A percentile compares a stretch with the other conserved stretches of the same genome.
Conservation (phyloP, 2,329 filamentous ascomycete species). For the Rasamsonia emersonii region DNA sequence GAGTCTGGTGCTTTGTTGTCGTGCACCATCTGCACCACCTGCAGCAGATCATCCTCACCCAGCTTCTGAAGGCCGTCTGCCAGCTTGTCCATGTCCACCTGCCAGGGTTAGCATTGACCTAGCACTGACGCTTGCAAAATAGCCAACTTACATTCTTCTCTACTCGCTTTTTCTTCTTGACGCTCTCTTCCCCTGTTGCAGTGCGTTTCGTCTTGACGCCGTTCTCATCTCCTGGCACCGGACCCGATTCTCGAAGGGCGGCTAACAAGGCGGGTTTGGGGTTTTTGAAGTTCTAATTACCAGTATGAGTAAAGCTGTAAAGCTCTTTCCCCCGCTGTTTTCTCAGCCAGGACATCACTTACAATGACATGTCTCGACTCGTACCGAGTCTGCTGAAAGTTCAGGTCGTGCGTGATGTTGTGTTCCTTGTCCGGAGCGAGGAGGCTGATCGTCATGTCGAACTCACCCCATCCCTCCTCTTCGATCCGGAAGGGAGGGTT, state of each 20-base stretch:
- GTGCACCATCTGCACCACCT: constrained; percentile 96
- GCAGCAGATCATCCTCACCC: constrained; percentile 82
- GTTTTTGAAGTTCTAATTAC: constrained; percentile 70
- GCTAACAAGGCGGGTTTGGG: constrained; percentile 78
- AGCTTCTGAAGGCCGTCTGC: constrained; percentile 85
- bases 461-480: constrained; percentile 98
- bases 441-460: constrained; percentile 84
- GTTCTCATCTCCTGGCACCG: constrained; percentile 66
- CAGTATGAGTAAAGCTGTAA: not conserved
- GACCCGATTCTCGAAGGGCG: constrained; percentile 71
- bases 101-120: constrained; percentile 3
- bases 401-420: constrained; percentile 75
- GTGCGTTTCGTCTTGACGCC: constrained; percentile 55
- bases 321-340: not conserved
- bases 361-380: constrained; percentile 71
- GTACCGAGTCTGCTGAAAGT: constrained; percentile 75
- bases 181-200: constrained; percentile 47
- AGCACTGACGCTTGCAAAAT: not conserved
- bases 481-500: constrained; percentile 79
- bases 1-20: constrained; percentile 92
- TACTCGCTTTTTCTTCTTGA: constrained; percentile 69
- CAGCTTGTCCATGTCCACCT: constrained; percentile 90
- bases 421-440: constrained; percentile 83
- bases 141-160: constrained; percentile 47
- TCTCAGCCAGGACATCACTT: constrained; percentile 23